A percentile compares a stretch with the other conserved stretches of the same genome.
Conservation (phyloP, 2,329 filamentous ascomycete species). For the Coniochaeta ligniaria region DNA sequence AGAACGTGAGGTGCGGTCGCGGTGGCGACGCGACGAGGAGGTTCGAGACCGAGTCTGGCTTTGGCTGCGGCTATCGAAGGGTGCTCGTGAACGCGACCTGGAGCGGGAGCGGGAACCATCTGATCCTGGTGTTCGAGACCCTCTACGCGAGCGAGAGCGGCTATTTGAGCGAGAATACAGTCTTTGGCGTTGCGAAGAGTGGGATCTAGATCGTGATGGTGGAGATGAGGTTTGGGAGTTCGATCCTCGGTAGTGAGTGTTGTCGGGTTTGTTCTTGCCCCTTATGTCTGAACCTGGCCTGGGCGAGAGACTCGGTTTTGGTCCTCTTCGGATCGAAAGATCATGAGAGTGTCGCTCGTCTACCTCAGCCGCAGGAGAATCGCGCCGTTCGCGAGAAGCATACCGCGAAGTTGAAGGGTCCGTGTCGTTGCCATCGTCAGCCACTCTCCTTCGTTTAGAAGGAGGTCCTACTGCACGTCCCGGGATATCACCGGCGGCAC, state of each 20-base stretch:
- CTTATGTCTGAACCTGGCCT: conserved; percentile 10
- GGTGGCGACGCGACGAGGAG: conserved; percentile 22
- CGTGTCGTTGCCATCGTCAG: conserved; percentile 28
- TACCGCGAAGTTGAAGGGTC: conserved; percentile 38
- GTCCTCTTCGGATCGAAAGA: conserved; percentile 18
- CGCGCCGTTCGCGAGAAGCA: conserved; percentile 18
- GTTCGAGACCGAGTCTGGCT: conserved; percentile 22
- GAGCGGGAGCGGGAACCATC: conserved; percentile 24
- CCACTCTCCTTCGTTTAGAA: conserved; percentile 32
- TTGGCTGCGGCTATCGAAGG: conserved; percentile 16
- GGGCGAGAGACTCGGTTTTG: conserved; percentile 12
- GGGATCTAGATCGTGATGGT: conserved; percentile 11
- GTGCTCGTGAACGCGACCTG: conserved; percentile 25
- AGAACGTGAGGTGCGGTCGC: conserved; percentile 34
- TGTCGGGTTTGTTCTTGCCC: conserved; percentile 3
- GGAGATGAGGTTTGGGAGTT: conserved; percentile 8
- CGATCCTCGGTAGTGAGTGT: conserved; percentile 12
- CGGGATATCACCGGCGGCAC: conserved; percentile 12
- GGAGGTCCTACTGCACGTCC: conserved; percentile 20
- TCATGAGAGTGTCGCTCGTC: conserved; percentile 8
- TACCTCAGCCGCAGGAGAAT: conserved; percentile 2
- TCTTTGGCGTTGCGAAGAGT: conserved; percentile 1
- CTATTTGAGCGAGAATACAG: conserved; percentile 5
- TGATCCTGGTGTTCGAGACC: conserved; percentile 11
- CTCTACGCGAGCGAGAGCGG: conserved; percentile 18